These are phyloP conservation scores for Carex pumila DNA, from an alignment of 176 grass and related monocot species.

Conservation along the genomic window DNA sequence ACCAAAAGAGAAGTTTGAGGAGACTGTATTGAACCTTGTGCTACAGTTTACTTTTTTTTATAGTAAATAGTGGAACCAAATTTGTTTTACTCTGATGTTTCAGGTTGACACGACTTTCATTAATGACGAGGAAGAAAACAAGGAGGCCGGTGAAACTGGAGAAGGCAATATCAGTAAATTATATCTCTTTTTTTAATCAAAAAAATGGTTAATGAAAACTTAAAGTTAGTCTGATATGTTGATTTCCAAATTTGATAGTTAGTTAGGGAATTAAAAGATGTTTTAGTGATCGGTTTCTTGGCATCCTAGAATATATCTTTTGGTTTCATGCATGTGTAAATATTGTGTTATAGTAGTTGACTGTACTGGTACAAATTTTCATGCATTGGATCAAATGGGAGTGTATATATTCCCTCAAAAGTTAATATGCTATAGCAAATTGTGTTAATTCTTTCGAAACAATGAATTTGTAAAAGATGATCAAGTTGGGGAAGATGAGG, in stretches of 20 bases:
- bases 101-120: constrained; percentile 60
- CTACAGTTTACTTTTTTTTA: background rate
- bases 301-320: background rate
- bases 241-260: background rate
- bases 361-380: background rate
- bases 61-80: background rate
- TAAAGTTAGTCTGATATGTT: background rate
- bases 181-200: background rate
- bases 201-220: background rate
- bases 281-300: background rate
- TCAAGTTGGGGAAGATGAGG: constrained; percentile 50
- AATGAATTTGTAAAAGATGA: constrained; percentile 33
- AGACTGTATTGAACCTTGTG: background rate
- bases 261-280: background rate
- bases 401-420: background rate
- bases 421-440: background rate
- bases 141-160: constrained; percentile 29
- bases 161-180: constrained; percentile 30
- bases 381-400: background rate
- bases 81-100: constrained; percentile 18
- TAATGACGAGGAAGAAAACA: constrained; percentile 17
- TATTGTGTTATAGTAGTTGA: background rate
- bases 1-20: background rate
- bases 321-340: background rate
- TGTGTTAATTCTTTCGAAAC: background rate